Base-by-base conservation (phyloP, 495 filamentous ascomycete species). In the Aspergillus taichungensis region DNA sequence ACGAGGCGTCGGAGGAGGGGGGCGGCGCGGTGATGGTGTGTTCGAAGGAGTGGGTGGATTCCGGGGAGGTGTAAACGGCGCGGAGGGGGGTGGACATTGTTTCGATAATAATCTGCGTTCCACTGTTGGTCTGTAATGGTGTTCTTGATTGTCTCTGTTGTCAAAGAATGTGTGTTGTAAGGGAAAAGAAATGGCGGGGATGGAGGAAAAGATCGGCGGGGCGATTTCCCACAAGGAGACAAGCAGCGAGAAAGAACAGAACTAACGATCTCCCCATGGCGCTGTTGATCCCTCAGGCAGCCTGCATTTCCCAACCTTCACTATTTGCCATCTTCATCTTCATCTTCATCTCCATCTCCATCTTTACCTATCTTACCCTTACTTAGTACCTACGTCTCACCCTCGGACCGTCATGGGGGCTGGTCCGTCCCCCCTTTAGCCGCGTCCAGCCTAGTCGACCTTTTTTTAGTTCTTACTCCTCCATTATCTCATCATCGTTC, bases 11-110 rank as follows among this genome's bases (percentile, higher is more conserved):
- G 10, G 71, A 48, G n/a, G 72, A 43, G 46, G 52, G 59, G 8
- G 71, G 51, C 2, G 67, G 44, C 8, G 57, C 30, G 3, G 70
- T 52, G 36, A 80, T 60, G 28, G 59, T 51, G 24, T 73, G 62
- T 68, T 66, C 40, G 72, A 60, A 62, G 56, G 70, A 59, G 67
- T 64, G 51, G 8, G 56, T 57, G 13, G 55, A 33, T 24, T 45
- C 45, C 14, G 82, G 72, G 42, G 82, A 79, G 45, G 62, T 64
- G 66, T 87, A 88, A 39, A 70, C 66, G 30, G 82, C 80, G 34
- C 52, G 59, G 36, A 85, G 66, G 30, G 29, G 11, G 30, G 37
- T 37, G 13, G 42, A 11, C 7, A 34, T 13, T 34, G 12, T 13
- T 34, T 10, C 33, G 12, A 34, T 13, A n/a, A n/a, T n/a, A n/a